A percentile compares a stretch with the other conserved stretches of the same genome.
phyloP scores from a whole-genome alignment of 352 stramenopile genomes.

The Phytopythium ostracodes region DNA sequence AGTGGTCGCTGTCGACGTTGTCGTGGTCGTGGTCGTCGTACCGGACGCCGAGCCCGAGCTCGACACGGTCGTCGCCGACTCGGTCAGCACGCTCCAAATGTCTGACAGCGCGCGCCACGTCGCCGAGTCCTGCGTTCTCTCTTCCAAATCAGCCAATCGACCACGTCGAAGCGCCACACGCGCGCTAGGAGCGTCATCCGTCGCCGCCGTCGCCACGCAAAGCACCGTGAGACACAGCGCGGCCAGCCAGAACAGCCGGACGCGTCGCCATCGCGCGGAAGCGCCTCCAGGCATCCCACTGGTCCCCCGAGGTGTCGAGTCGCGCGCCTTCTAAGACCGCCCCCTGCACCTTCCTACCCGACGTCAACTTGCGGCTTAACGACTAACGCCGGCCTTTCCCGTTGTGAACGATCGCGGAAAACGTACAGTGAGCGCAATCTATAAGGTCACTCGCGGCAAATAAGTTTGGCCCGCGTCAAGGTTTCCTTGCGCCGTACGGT shows the following conservation, averaged over 20 bases:
- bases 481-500: not conserved
- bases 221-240: not conserved
- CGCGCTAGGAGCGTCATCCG: not conserved
- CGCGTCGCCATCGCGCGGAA: conserved; percentile 1
- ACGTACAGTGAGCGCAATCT: not conserved
- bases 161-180: not conserved
- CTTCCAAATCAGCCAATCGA: not conserved
- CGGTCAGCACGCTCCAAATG: conserved; percentile 9
- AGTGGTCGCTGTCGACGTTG: conserved; percentile 1
- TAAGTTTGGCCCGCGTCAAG: not conserved
- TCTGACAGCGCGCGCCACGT: not conserved
- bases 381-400: not conserved
- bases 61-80: conserved; percentile 3
- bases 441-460: not conserved
- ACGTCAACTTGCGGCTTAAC: not conserved
- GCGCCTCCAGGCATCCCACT: not conserved
- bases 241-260: not conserved
- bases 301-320: not conserved
- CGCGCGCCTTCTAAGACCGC: no score
- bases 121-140: not conserved
- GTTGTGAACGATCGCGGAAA: not conserved
- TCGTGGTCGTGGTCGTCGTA: not conserved
- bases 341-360: no score
- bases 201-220: not conserved
- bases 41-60: not conserved